Evolutionary conservation across 441 rosid genomes (phyloP).

Genomic region (Pelargonium myrrhifolium): DNA sequence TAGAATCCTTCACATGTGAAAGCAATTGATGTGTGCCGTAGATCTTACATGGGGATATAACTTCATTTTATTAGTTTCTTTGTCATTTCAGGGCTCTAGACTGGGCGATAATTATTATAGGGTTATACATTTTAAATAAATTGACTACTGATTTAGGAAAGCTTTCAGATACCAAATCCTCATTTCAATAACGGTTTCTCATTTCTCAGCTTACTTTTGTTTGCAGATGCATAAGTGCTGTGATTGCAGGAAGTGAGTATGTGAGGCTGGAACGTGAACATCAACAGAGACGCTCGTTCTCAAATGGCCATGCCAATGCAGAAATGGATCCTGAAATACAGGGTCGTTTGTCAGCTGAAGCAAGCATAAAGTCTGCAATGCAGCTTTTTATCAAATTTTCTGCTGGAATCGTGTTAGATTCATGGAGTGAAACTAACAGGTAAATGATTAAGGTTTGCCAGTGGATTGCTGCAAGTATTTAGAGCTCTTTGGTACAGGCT

Average conservation of each 20-base stretch:
- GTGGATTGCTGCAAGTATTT: background rate
- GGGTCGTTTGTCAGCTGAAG: conserved; percentile 68
- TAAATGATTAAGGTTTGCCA: conserved; percentile 23
- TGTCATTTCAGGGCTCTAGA: background rate
- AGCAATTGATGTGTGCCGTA: background rate
- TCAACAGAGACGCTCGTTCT: conserved; percentile 59
- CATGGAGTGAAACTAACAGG: conserved; percentile 85
- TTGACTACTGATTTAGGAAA: background rate
- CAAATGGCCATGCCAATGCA: conserved; percentile 64
- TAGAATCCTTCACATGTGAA: background rate
- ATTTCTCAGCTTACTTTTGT: conserved; percentile 11
- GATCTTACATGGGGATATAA: background rate
- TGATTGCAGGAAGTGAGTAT: conserved; percentile 85
- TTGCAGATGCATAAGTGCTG: conserved; percentile 84
- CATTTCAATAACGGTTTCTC: background rate
- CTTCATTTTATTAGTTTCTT: background rate
- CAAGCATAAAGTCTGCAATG: conserved; percentile 88
- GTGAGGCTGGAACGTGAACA: conserved; percentile 81
- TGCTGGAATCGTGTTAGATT: conserved; percentile 75
- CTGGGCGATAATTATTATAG: background rate
- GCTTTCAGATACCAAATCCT: background rate
- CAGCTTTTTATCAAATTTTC: conserved; percentile 85
- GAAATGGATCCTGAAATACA: conserved; percentile 63
- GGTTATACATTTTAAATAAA: background rate
- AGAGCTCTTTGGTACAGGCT: background rate